Percentiles rank a stretch among this genome's conserved stretches.
These are phyloP conservation scores for Danielia oregonensis DNA, from an alignment of 805 yeast species.

Conservation along the genomic window DNA sequence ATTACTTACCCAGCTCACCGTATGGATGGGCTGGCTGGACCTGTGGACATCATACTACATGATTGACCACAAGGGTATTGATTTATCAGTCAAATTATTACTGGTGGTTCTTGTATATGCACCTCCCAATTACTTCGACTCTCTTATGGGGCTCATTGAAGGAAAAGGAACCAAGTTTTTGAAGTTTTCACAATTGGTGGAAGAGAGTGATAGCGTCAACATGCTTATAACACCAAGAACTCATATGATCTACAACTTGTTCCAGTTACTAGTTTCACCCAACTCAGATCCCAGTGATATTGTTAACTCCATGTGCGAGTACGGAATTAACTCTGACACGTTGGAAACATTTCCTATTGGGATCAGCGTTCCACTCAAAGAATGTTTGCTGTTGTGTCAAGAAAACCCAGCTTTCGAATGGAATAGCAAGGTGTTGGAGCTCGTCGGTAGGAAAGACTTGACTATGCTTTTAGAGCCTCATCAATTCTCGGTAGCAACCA, in stretches of 20 bases:
- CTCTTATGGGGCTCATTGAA: slow-evolving; percentile 50
- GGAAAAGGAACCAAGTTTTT: slow-evolving; percentile 48
- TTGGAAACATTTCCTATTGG: slow-evolving; percentile 76
- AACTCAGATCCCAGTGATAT: slow-evolving; percentile 50
- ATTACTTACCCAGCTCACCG: slow-evolving; percentile 57
- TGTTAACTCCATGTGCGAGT: slow-evolving; percentile 58
- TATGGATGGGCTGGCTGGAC: slow-evolving; percentile 74
- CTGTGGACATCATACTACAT: slow-evolving; percentile 60
- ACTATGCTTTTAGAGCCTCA: slow-evolving; percentile 23
- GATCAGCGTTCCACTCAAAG: slow-evolving; percentile 61
- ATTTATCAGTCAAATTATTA: slow-evolving; percentile 37
- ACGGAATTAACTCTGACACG: slow-evolving; percentile 46
- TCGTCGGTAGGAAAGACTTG: slow-evolving; percentile 70
- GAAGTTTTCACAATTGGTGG: slow-evolving; percentile 64
- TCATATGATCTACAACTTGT: slow-evolving; percentile 51
- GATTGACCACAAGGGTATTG: slow-evolving; percentile 29
- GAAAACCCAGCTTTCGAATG: slow-evolving; percentile 47
- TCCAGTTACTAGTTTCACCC: slow-evolving; percentile 58
- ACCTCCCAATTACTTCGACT: slow-evolving; percentile 60
- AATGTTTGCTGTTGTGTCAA: slow-evolving; percentile 52
- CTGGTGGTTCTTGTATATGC: slow-evolving; percentile 43
- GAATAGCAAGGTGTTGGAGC: slow-evolving; percentile 44
- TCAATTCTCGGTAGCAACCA: slow-evolving; percentile 7
- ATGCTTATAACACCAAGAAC: slow-evolving; percentile 64
- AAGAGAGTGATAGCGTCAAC: slow-evolving; percentile 59